These are phyloP conservation scores for Quambalaria eucalypti DNA, from an alignment of 1,284 basidiomycete genomes.

Conservation along the genomic window DNA sequence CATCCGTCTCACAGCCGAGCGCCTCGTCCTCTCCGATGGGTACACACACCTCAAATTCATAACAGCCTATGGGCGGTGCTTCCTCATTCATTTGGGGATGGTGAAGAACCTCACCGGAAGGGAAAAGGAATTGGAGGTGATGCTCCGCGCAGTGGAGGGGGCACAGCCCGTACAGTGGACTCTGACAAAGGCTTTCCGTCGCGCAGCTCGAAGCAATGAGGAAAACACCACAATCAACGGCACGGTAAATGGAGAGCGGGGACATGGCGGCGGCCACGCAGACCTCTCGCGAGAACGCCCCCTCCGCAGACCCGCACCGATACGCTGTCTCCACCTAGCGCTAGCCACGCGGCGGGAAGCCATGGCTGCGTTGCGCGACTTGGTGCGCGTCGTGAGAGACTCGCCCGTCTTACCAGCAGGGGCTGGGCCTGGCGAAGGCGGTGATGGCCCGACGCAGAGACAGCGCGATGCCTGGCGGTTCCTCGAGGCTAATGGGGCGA, in stretches of 20 bases:
- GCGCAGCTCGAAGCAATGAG: background rate
- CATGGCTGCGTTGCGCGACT: background rate
- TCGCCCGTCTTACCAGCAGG: too few relatives aligned
- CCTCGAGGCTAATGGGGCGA: background rate
- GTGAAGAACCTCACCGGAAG: background rate
- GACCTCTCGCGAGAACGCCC: background rate
- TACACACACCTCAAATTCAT: background rate
- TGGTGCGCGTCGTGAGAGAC: background rate
- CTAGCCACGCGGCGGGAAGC: background rate
- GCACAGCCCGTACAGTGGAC: constrained; percentile 1
- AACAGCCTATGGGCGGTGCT: background rate
- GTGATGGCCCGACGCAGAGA: background rate
- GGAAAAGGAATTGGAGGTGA: background rate
- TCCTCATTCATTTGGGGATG: background rate
- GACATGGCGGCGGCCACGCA: background rate
- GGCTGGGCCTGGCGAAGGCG: background rate
- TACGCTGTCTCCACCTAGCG: background rate
- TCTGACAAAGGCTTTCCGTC: background rate
- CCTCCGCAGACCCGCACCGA: background rate
- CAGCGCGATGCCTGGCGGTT: background rate
- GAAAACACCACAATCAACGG: background rate
- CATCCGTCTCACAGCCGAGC: background rate
- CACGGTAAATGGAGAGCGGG: too few relatives aligned
- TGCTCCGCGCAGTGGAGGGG: background rate
- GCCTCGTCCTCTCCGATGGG: background rate